These are phyloP conservation scores for Hirsutella rhossiliensis DNA, from an alignment of 2,329 filamentous ascomycete genomes.

Conservation along the genomic window DNA sequence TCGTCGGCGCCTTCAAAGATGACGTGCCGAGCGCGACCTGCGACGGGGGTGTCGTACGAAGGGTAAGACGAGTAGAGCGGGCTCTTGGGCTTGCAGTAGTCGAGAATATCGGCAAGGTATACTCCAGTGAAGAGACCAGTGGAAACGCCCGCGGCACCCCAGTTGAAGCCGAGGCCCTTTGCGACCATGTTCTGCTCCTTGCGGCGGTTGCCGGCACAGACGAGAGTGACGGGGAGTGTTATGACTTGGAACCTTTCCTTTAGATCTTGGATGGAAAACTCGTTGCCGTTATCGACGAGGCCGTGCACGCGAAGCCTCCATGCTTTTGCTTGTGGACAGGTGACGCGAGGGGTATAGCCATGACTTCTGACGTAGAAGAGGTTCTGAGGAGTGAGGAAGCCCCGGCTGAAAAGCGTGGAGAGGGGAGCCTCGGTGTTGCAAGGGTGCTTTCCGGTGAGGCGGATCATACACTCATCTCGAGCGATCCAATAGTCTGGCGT, in stretches of 20 bases:
- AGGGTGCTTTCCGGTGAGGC: conserved; percentile 39
- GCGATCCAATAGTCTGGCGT: conserved; percentile 40
- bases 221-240: conserved; percentile 34
- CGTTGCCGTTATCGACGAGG: not conserved
- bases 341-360: conserved; percentile 13
- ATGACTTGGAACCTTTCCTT: conserved; percentile 25
- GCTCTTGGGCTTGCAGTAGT: not conserved
- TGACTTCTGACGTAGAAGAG: conserved; percentile 42
- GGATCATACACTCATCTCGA: conserved; percentile 30
- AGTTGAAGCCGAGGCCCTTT: conserved; percentile 35
- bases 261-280: conserved; percentile 30
- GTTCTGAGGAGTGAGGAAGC: conserved; percentile 36
- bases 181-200: conserved; percentile 40
- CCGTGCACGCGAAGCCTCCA: not conserved
- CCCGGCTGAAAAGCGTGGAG: conserved; percentile 27
- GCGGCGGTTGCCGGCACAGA: conserved; percentile 36
- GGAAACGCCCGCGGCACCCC: conserved; percentile 29
- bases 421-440: conserved; percentile 36
- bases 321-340: no score
- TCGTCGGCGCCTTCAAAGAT: conserved; percentile 38
- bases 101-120: not conserved
- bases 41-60: conserved; percentile 39
- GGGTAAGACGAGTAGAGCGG: not conserved
- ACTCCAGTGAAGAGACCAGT: no score
- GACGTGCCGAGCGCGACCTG: conserved; percentile 30